Percentiles rank a stretch among this genome's conserved stretches.
Evolutionary conservation across 2,329 filamentous ascomycete genomes (phyloP).

Genomic region (Cladosporium austrohemisphaericum): DNA sequence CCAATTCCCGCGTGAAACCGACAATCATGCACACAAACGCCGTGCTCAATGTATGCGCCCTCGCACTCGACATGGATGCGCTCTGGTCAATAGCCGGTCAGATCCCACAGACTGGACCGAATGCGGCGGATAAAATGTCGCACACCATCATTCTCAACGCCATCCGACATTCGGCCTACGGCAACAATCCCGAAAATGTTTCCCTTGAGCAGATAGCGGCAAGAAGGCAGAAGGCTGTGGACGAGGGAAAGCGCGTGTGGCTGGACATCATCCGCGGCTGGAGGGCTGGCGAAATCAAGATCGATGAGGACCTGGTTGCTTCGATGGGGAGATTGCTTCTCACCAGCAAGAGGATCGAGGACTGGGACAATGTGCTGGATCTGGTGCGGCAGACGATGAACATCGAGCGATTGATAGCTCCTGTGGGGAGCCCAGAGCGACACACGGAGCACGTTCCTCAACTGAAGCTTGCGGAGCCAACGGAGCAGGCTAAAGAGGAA

Average conservation of each 20-base stretch:
- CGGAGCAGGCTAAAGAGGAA: neutral
- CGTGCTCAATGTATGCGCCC: slow-evolving; percentile 75
- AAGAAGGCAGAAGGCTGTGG: slow-evolving; percentile 49
- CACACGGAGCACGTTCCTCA: slow-evolving; percentile 28
- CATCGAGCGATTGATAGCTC: slow-evolving; percentile 56
- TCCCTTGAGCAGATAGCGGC: slow-evolving; percentile 26
- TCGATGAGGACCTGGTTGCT: slow-evolving; percentile 77
- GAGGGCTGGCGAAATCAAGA: slow-evolving; percentile 62
- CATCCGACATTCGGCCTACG: slow-evolving; percentile 50
- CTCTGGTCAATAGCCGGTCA: slow-evolving; percentile 74
- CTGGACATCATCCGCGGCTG: slow-evolving; percentile 73
- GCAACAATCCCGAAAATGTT: slow-evolving; percentile 20
- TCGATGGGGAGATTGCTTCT: slow-evolving; percentile 78
- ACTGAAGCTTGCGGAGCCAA: slow-evolving; percentile 1
- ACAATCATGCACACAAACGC: slow-evolving; percentile 85
- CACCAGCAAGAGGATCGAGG: slow-evolving; percentile 54
- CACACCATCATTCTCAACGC: slow-evolving; percentile 82
- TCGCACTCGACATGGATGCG: slow-evolving; percentile 70
- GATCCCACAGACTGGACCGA: slow-evolving; percentile 60
- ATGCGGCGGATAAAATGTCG: slow-evolving; percentile 65
- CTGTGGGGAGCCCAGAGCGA: slow-evolving; percentile 30
- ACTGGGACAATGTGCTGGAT: slow-evolving; percentile 69
- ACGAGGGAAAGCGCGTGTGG: slow-evolving; percentile 74
- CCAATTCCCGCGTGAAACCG: slow-evolving; percentile 62
- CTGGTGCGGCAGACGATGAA: slow-evolving; percentile 80